phyloP scores from a whole-genome alignment of 2,329 filamentous ascomycete genomes.

The Colletotrichum tanaceti region DNA sequence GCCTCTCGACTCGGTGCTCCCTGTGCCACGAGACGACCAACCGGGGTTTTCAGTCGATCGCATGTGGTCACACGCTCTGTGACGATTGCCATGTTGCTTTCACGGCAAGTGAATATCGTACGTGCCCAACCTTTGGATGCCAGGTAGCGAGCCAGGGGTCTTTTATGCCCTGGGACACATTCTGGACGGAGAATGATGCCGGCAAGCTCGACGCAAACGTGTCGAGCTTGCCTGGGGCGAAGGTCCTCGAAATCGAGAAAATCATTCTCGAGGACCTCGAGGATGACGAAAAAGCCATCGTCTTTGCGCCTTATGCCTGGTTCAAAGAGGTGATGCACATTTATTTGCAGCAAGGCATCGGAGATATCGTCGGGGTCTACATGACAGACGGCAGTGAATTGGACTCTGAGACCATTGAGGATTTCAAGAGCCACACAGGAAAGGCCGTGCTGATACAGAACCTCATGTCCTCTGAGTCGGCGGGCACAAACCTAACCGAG shows the following conservation, averaged over 20 bases:
- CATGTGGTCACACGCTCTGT: conserved; percentile 34
- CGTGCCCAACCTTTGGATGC: conserved; percentile 4
- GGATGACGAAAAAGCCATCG: conserved; percentile 45
- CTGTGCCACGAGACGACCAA: not conserved
- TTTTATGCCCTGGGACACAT: conserved; percentile 1
- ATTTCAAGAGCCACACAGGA: conserved; percentile 45
- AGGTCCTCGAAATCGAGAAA: conserved; percentile 45
- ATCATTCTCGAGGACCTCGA: conserved; percentile 43
- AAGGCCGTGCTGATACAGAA: conserved; percentile 52
- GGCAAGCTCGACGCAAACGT: not conserved
- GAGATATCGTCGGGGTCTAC: conserved; percentile 37
- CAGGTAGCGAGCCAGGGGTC: conserved; percentile 2
- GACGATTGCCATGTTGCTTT: not conserved
- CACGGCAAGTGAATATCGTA: not conserved
- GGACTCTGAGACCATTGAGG: conserved; percentile 41
- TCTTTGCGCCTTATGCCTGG: conserved; percentile 53
- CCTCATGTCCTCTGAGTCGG: conserved; percentile 53
- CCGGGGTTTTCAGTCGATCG: conserved; percentile 11
- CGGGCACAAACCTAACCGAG: conserved; percentile 55
- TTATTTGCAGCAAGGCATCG: conserved; percentile 33
- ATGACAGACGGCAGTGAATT: conserved; percentile 19
- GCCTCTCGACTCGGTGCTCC: conserved; percentile 4
- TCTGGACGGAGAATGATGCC: not conserved
- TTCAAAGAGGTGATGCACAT: conserved; percentile 46
- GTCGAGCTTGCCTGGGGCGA: conserved; percentile 17